These are phyloP conservation scores for Sistotremastrum suecicum DNA, from an alignment of 768 basidiomycete genomes.

Conservation along the genomic window DNA sequence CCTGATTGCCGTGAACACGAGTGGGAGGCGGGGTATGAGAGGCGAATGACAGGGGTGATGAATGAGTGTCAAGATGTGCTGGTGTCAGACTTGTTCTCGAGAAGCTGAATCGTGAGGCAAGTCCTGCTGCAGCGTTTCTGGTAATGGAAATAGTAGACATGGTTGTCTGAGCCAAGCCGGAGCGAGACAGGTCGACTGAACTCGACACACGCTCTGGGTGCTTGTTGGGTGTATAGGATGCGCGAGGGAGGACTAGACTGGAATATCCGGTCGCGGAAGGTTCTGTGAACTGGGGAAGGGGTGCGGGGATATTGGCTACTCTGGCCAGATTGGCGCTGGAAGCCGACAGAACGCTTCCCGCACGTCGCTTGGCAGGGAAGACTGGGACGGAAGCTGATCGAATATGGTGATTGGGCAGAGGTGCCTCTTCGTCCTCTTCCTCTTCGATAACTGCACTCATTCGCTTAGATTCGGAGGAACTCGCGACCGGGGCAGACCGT, in stretches of 20 bases:
- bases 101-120: not conserved
- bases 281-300: constrained; percentile 12
- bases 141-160: constrained; percentile 62
- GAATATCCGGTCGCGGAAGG: constrained; percentile 20
- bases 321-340: constrained; percentile 12
- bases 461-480: constrained; percentile 5
- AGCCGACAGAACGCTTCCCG: constrained; percentile 6
- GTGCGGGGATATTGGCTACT: constrained; percentile 18
- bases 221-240: constrained; percentile 25
- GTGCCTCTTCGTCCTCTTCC: constrained; percentile 20
- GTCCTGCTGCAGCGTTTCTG: constrained; percentile 6
- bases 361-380: constrained; percentile 9
- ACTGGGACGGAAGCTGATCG: constrained; percentile 2
- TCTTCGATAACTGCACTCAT: constrained; percentile 27
- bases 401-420: constrained; percentile 1
- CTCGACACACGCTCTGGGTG: constrained; percentile 25
- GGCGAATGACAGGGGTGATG: constrained; percentile 44
- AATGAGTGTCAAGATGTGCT: not conserved
- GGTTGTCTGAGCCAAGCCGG: constrained; percentile 71
- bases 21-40: constrained; percentile 59
- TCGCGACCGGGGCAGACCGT: not conserved
- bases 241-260: constrained; percentile 30
- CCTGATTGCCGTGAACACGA: constrained; percentile 50
- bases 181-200: constrained; percentile 56
- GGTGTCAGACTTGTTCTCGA: not conserved